Base-by-base conservation (phyloP, 139 green algal species). In the Penium margaritaceum region DNA sequence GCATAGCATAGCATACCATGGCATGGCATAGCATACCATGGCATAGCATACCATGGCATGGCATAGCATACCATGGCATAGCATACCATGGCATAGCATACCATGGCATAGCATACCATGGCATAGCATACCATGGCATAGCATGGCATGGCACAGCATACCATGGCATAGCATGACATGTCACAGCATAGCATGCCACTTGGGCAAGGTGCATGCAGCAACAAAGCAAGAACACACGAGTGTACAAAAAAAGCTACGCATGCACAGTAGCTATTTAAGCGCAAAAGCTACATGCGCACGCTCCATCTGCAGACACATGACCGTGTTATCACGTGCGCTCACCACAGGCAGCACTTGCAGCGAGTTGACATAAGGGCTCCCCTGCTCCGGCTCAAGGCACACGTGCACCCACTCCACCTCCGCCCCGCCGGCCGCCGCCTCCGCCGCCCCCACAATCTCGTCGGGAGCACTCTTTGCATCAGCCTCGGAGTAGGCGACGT, bases 321-420 rank as follows among this genome's bases (percentile, higher is more conserved):
- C 46, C 21, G 46, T 21, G 21, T n/a, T 19, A 57, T 19, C 19
- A n/a, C 19, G 21, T n/a, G 21, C 19, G 55, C 55, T 37, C 36
- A 64, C 55, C 63, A 71, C 30, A 0, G 63, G 63, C 2, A 71
- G 32, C 2, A 71, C 63, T 71, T 71, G 63, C 32, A 71, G 36
- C 39, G 63, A 71, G 63, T 71, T 71, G 30, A 71, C 63, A 64
- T 57, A 71, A 15, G 63, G 63, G 32, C 32, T 51, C 1, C 39
- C 29, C 6, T 61, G 39, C 21, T 53, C 27, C 29, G 44, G 39
- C 30, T 57, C 15, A 29, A 51, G 32, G 63, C 27, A 37, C 3
- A 34, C 12, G 14, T 37, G 47, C 63, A 57, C n/a, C 47, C 30
- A 24, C 2, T 60, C n/a, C 15, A 24, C 29, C n/a, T n/a, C 47